Evolutionary conservation across 139 green algal species (phyloP), one percentile per base, ranked within the genome.

Genomic region (Tetradesmus obliquus): DNA sequence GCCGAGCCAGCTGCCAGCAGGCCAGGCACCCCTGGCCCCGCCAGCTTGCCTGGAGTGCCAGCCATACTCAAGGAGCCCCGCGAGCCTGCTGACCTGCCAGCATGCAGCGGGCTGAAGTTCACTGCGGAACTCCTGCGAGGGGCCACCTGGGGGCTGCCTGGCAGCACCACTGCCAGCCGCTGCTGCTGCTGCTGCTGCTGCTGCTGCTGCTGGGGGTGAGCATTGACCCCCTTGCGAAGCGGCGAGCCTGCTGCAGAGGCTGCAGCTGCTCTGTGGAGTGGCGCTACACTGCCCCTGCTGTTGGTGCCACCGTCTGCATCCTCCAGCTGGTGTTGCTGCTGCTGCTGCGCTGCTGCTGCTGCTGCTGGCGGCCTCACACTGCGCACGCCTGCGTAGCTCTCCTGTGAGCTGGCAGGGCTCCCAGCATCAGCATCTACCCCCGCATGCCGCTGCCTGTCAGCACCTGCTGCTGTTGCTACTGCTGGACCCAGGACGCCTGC

Each of bases 91-190:
- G 86, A 84, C 71, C 86, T 83, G 17, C 53, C 86, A 57, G 86
- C 71, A 90, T 90, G 86, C 69, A 90, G 71, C 24, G 86, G 86
- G 71, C 86, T 90, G 86, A 90, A 90, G 71, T 54, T 71, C 20
- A 90, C 86, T 32, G 62, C 19, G 1, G 45, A 66, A 15, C 24
- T 60, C 66, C 17, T 66, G 66, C 6, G n/a, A 6, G n/a, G 8
- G 24, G 76, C 24, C 17, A 82, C n/a, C 20, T 66, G 24, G 55
- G 85, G 85, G 10, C 85, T 89, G 15, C 62, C 51, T 19, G 85
- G 85, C 6, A 89, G 17, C 2, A 66, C 62, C 19, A 89, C 85
- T 20, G 51, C 66, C 66, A 89, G 45, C 60, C n/a, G 32, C 12
- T 79, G 53, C 45, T 89, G 85, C 45, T 80, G 84, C 62, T 86